Evolutionary conservation across 768 basidiomycete species (phyloP).

Genomic region (Mrakia blollopis): DNA sequence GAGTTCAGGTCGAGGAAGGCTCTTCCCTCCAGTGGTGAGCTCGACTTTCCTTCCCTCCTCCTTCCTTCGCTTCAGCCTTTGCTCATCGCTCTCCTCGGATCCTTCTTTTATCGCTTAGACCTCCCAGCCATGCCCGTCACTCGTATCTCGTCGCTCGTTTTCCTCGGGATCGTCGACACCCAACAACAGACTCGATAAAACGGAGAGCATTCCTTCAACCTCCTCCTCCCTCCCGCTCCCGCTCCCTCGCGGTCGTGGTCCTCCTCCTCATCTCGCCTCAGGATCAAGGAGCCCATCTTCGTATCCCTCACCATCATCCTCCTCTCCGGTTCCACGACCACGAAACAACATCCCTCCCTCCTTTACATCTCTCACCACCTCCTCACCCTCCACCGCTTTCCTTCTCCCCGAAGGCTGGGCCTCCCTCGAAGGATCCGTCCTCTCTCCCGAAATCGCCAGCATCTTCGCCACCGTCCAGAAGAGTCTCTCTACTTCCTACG

Average conservation of each 20-base stretch:
- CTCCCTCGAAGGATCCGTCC: neutral
- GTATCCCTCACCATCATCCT: neutral
- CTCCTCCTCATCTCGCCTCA: neutral
- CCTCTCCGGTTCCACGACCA: neutral
- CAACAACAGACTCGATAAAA: no score
- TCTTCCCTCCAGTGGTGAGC: neutral
- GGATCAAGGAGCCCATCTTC: neutral
- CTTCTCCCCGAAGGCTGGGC: neutral
- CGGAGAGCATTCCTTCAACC: neutral
- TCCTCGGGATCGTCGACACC: no score
- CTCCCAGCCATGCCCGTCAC: no score
- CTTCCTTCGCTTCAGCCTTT: neutral
- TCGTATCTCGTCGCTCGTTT: no score
- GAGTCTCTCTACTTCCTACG: neutral
- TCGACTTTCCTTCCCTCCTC: neutral
- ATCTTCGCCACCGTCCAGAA: neutral
- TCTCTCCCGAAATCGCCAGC: neutral
- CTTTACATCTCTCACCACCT: neutral
- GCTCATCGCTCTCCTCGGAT: no score
- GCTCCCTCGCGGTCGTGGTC: neutral
- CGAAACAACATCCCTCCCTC: neutral
- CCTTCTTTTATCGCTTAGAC: no score
- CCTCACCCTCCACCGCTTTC: neutral
- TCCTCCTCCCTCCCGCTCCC: neutral
- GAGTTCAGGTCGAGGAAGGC: neutral